Evolutionary conservation across 1,284 basidiomycete species (phyloP), one percentile per base, ranked within the genome.

Genomic region (Chiua sp.): DNA sequence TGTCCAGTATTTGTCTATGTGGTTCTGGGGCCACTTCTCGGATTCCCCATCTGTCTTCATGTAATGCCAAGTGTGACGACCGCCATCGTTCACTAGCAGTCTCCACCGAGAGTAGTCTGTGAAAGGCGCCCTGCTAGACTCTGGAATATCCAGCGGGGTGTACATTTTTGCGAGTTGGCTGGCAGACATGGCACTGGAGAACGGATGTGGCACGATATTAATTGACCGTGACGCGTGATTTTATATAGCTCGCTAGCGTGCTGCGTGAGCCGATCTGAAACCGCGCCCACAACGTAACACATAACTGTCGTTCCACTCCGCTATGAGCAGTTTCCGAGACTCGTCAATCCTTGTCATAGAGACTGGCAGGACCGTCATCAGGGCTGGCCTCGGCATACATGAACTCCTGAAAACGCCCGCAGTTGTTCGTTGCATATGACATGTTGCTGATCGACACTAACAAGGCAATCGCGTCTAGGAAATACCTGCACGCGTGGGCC

Each of bases 21-120:
- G 79, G 35, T 82, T 88, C 77, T 96, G 94, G 11, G 91, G 90
- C 87, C 89, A 91, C 47, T 78, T 76, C 39, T 79, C 75, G 60
- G 81, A 77, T 67, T 91, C 84, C 56, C 88, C 83, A 56, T 91
- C 87, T 0, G 86, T 85, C 47, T 80, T 79, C 7, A 94, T 80
- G 76, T 96, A 98, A 63, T 92, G 86, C 96, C 96, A 98, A 52
- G 91, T 90, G 66, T 98, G 96, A 59, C 94, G 82, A 32, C 96
- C 96, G 51, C 91, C 89, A 62, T 95, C 90, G 60, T 84, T 86
- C 44, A 91, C 86, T 42, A 90, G 83, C 11, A 98, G 79, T 53
- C 94, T 84, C 96, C 96, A 98, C 51, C 88, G 85, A 2, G 85
- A 79, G 65, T 91, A 92, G 77, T 97, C 92, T 0, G 91, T 92